Evolutionary conservation across 805 yeast species (phyloP), one percentile per base, ranked within the genome.

Genomic region (Brettanomyces nanus): DNA sequence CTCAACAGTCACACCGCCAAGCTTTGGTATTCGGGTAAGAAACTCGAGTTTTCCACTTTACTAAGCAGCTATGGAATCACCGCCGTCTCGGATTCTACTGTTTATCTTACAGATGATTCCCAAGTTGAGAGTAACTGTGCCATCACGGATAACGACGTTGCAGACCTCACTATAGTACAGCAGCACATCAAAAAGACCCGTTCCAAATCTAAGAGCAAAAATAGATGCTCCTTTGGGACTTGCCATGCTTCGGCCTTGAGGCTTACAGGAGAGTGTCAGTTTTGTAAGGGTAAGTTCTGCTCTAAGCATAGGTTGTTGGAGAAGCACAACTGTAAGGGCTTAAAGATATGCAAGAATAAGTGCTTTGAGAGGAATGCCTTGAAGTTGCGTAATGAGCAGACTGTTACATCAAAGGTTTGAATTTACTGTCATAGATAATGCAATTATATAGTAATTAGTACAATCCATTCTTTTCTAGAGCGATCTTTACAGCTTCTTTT

Each of bases 261-360:
- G 47, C 68, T 74, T 67, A 78, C 85, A 31, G 96, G 96, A 34
- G 87, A 80, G 56, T 86, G 96, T 59, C 72, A 77, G 38, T 82
- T 79, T 54, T 86, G 96, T 59, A 74, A 75, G 34, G 94, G 95
- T 32, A 81, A 80, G 52, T 86, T 76, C 59, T 86, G 96, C 60
- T 80, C 90, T 23, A 81, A 82, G 52, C 96, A 86, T 63, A 72
- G 96, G 40, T 66, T 86, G 39, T 67, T 87, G 62, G 96, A 86
- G 60, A 86, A 80, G 58, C 96, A 86, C 61, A 58, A 69, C 42
- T 86, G 96, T 56, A 67, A 71, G 40, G 95, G 92, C 5, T 69
- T 86, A 42, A 81, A 80, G 53, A 70, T 65, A 46, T 85, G 94
- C 66, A 85, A 85, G 66, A 89, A 85, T 50, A 76, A 72, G 50